These are phyloP conservation scores for Stevia rebaudiana DNA, from an alignment of 140 eudicot species.

Conservation along the genomic window DNA sequence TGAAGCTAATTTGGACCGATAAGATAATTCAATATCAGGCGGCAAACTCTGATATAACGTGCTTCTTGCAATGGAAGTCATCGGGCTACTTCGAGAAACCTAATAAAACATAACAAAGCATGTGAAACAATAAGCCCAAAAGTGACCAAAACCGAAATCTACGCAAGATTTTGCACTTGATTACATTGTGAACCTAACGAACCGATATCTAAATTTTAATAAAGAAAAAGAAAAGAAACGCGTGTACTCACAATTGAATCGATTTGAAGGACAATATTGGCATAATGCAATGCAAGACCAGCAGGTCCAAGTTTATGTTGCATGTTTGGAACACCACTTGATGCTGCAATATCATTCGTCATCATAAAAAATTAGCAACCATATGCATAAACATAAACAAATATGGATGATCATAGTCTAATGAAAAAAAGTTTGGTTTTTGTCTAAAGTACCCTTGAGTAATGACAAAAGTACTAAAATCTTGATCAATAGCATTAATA, in stretches of 20 bases:
- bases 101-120: constrained; percentile 24
- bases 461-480: not conserved
- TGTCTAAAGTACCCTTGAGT: constrained; percentile 6
- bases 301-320: constrained; percentile 69
- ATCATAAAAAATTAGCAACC: constrained; percentile 24
- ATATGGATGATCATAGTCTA: not conserved
- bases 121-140: not conserved
- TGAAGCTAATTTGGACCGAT: constrained; percentile 52
- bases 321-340: constrained; percentile 24
- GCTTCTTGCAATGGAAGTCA: constrained; percentile 53
- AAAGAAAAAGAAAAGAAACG: not conserved
- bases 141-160: not conserved
- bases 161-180: constrained; percentile 6
- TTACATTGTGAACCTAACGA: not conserved
- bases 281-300: constrained; percentile 91
- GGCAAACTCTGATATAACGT: constrained; percentile 76
- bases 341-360: constrained; percentile 38
- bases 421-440: not conserved
- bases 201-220: not conserved
- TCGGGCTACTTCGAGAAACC: constrained; percentile 67
- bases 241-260: constrained; percentile 62
- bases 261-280: constrained; percentile 76
- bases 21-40: constrained; percentile 61
- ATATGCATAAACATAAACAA: constrained; percentile 6
- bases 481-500: not conserved